These are phyloP conservation scores for Backusella sp. DNA, from an alignment of 192 early-diverging fungal genomes.

Conservation along the genomic window DNA sequence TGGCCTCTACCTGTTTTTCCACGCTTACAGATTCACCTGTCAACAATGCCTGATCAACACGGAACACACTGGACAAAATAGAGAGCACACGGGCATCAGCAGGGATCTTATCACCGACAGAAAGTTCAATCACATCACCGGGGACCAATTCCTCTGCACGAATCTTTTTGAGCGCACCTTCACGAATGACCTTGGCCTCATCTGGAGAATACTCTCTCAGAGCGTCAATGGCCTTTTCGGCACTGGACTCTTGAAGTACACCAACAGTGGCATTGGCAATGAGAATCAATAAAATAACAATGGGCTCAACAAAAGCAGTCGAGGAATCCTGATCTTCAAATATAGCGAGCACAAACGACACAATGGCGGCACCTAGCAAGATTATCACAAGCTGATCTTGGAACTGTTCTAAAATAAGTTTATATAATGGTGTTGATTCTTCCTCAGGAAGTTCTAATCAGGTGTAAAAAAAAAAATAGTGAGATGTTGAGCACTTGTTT, in stretches of 20 bases:
- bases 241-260: constrained; percentile 93
- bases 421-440: constrained; percentile 85
- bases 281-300: constrained; percentile 96
- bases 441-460: constrained; percentile 85
- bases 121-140: constrained; percentile 92
- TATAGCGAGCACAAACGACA: constrained; percentile 92
- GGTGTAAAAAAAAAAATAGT: not conserved
- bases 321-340: constrained; percentile 72
- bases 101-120: constrained; percentile 95
- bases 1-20: constrained; percentile 66
- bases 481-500: constrained; percentile 6
- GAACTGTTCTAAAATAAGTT: constrained; percentile 96
- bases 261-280: constrained; percentile 98
- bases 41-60: constrained; percentile 91
- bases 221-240: constrained; percentile 98
- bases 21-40: constrained; percentile 97
- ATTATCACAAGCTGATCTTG: constrained; percentile 98
- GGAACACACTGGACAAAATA: constrained; percentile 84
- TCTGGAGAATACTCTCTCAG: constrained; percentile 96
- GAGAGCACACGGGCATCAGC: constrained; percentile 88
- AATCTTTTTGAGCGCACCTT: constrained; percentile 66
- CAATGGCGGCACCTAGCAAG: constrained; percentile 81
- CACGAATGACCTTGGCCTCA: constrained; percentile 87
- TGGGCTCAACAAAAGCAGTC: constrained; percentile 96
- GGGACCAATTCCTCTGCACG: constrained; percentile 84